phyloP scores from a whole-genome alignment of 73 alveolate genomes.

The Paramecium sonneborni region DNA sequence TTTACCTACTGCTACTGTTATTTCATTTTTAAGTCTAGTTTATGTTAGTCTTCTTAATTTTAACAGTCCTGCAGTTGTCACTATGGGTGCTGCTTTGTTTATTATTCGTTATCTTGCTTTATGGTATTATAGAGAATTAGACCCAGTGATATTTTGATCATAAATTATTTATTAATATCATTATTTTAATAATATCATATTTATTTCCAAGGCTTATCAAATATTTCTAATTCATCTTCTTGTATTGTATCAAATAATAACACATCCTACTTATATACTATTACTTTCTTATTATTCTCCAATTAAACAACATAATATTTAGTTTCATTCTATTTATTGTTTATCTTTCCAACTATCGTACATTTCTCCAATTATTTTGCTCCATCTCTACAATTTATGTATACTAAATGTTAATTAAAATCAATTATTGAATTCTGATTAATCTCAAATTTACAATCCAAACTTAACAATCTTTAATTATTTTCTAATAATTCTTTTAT shows the following conservation, averaged over 20 bases:
- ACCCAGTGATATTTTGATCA: conserved; percentile 29
- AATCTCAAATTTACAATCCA: background rate
- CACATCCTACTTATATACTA: background rate
- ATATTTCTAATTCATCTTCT: background rate
- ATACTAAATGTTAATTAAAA: background rate
- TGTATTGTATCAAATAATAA: background rate
- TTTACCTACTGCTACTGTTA: background rate
- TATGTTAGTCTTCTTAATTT: conserved; percentile 18
- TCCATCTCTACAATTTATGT: background rate
- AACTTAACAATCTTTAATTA: background rate
- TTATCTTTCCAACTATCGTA: background rate
- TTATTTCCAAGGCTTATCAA: background rate
- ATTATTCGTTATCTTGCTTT: conserved; percentile 36
- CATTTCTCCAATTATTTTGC: background rate
- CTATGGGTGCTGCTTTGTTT: conserved; percentile 12
- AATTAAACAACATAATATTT: background rate
- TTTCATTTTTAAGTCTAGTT: background rate
- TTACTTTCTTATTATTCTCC: background rate
- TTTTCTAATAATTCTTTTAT: background rate
- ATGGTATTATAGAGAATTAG: conserved; percentile 40
- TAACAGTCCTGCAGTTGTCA: conserved; percentile 14
- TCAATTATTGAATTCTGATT: background rate
- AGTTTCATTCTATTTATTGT: background rate
- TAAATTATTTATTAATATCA: background rate
- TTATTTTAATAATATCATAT: background rate